Percentiles rank a stretch among this genome's conserved stretches.
Evolutionary conservation across 2,329 filamentous ascomycete genomes (phyloP).

Genomic region (Neoascochyta sp.): DNA sequence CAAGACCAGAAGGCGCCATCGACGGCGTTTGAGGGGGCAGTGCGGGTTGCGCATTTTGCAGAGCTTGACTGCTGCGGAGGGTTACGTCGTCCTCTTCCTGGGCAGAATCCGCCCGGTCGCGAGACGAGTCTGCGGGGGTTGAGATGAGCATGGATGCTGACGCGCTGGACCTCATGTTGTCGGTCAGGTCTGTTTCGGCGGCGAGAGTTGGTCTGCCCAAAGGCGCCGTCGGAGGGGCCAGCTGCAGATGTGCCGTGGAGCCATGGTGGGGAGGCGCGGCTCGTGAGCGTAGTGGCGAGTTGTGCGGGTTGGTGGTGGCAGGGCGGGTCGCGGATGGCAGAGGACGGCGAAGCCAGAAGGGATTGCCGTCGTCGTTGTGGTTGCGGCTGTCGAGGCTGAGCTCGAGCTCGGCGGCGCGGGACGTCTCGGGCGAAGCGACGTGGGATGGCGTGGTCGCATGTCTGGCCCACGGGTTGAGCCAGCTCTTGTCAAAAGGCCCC

Average conservation of each 20-base stretch:
- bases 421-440: slow-evolving; percentile 17
- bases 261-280: slow-evolving; percentile 5
- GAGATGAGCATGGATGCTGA: slow-evolving; percentile 26
- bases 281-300: slow-evolving; percentile 20
- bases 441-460: slow-evolving; percentile 4
- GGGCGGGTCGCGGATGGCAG: slow-evolving; percentile 4
- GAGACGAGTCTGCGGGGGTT: slow-evolving; percentile 8
- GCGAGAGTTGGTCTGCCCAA: slow-evolving; percentile 3
- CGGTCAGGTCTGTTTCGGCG: slow-evolving; percentile 3
- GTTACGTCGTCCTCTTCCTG: slow-evolving; percentile 5
- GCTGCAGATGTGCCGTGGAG: slow-evolving; percentile 8
- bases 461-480: slow-evolving; percentile 37
- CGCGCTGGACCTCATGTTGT: slow-evolving; percentile 16
- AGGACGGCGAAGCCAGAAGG: slow-evolving; percentile 24
- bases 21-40: slow-evolving; percentile 1
- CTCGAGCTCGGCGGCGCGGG: slow-evolving; percentile 13
- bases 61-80: slow-evolving; percentile 5
- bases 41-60: slow-evolving; percentile 2
- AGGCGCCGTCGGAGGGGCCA: slow-evolving; percentile 15
- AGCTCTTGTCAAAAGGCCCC: slow-evolving; percentile 55
- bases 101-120: slow-evolving; percentile 8
- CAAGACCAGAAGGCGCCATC: neutral
- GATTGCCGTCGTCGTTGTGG: slow-evolving; percentile 15
- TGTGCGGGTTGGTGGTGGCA: slow-evolving; percentile 8
- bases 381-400: slow-evolving; percentile 8